Evolutionary conservation across 495 filamentous ascomycete species (phyloP).

Genomic region (Melanomma pulvis-pyrius): DNA sequence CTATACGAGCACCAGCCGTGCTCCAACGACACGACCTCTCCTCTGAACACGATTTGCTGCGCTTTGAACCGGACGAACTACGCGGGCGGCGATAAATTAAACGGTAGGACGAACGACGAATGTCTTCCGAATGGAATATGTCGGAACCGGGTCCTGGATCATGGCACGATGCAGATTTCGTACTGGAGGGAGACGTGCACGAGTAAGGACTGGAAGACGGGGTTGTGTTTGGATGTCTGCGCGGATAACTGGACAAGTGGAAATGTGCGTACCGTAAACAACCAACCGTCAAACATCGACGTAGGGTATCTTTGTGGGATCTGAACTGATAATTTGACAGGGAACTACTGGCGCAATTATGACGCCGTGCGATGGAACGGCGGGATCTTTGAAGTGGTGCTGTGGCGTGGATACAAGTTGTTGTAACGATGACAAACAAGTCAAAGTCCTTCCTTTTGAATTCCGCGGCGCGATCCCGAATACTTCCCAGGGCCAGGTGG

Average conservation of each 20-base stretch:
- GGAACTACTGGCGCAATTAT: conserved; percentile 5
- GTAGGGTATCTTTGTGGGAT: neutral
- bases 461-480: conserved; percentile 7
- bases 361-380: conserved; percentile 7
- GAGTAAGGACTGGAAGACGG: conserved; percentile 2
- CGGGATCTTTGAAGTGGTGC: conserved; percentile 2
- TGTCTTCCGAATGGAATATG: conserved; percentile 13
- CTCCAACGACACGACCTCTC: conserved; percentile 8
- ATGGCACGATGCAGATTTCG: conserved; percentile 7
- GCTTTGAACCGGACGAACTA: conserved; percentile 16
- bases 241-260: neutral
- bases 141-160: neutral
- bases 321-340: neutral
- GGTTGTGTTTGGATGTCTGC: conserved; percentile 12
- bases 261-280: conserved; percentile 14
- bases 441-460: conserved; percentile 6
- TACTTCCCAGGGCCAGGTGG: neutral
- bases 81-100: neutral
- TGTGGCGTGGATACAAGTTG: conserved; percentile 5
- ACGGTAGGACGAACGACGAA: conserved; percentile 14
- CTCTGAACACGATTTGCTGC: conserved; percentile 10
- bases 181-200: conserved; percentile 16
- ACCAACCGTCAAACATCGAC: no score
- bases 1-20: conserved; percentile 15
- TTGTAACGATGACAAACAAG: neutral